phyloP scores from a whole-genome alignment of 352 stramenopile genomes.

The Phytophthora pini region DNA sequence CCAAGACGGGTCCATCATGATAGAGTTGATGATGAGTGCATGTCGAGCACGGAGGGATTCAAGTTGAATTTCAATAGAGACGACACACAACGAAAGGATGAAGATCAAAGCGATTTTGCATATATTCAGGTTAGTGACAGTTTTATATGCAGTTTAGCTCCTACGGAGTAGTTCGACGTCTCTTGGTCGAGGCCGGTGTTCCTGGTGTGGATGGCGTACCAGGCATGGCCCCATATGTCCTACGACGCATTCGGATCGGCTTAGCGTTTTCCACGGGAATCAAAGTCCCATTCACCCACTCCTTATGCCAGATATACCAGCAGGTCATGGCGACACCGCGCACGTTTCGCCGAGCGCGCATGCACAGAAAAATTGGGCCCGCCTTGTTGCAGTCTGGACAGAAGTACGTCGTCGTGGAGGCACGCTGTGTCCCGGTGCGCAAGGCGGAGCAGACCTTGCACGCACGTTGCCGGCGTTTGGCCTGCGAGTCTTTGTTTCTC shows the following conservation, averaged over 20 bases:
- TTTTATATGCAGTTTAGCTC: background rate
- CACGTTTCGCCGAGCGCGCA: background rate
- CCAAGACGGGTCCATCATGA: background rate
- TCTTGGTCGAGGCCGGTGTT: constrained; percentile 2
- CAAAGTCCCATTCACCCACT: background rate
- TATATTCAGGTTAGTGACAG: background rate
- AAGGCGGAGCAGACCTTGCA: background rate
- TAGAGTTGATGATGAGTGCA: background rate
- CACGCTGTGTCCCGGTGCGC: background rate
- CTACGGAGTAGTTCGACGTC: constrained; percentile 1
- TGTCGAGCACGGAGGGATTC: background rate
- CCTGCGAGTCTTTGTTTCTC: background rate
- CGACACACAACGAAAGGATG: no score
- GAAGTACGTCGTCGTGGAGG: background rate
- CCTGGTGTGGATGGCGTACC: background rate
- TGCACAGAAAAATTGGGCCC: background rate
- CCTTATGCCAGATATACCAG: constrained; percentile 3
- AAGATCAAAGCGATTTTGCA: background rate
- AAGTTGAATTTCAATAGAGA: no score
- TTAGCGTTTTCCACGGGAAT: background rate
- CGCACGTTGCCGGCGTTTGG: background rate
- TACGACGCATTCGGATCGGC: background rate
- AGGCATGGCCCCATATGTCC: background rate
- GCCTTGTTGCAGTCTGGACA: background rate
- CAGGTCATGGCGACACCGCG: background rate